Evolutionary conservation across 495 filamentous ascomycete species (phyloP).

Genomic region (Lichina pygmaea): DNA sequence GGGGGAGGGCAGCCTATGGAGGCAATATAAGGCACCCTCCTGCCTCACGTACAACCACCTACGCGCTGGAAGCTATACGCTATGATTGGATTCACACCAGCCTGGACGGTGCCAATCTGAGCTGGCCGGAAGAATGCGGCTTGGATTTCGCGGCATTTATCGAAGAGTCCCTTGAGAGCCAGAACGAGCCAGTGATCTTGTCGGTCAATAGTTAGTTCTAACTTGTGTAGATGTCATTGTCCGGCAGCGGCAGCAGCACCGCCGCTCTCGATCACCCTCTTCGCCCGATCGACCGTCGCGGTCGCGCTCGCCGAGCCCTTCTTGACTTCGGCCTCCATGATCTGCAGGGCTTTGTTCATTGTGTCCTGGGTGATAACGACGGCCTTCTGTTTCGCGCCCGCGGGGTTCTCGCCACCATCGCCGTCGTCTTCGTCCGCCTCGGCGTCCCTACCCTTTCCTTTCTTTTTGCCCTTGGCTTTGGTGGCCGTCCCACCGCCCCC

Average conservation of each 20-base stretch:
- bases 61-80: too few species aligned
- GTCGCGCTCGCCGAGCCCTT: constrained; percentile 39
- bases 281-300: constrained; percentile 35
- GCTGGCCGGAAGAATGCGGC: too few species aligned
- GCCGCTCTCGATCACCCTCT: constrained; percentile 21
- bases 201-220: background rate
- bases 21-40: too few species aligned
- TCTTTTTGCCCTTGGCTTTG: constrained; percentile 22
- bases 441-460: constrained; percentile 46
- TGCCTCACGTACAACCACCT: too few species aligned
- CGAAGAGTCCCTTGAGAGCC: too few species aligned
- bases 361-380: constrained; percentile 11
- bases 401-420: constrained; percentile 27
- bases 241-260: too few species aligned
- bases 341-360: background rate
- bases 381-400: too few species aligned
- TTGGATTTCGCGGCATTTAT: too few species aligned
- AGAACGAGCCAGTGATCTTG: too few species aligned
- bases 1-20: too few species aligned
- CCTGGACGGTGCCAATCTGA: too few species aligned
- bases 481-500: background rate
- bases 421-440: constrained; percentile 42
- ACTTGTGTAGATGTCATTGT: background rate
- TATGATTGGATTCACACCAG: too few species aligned
- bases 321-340: constrained; percentile 11